Conservation (phyloP, 2,329 filamentous ascomycete species). For the Xylariaceae sp. region DNA sequence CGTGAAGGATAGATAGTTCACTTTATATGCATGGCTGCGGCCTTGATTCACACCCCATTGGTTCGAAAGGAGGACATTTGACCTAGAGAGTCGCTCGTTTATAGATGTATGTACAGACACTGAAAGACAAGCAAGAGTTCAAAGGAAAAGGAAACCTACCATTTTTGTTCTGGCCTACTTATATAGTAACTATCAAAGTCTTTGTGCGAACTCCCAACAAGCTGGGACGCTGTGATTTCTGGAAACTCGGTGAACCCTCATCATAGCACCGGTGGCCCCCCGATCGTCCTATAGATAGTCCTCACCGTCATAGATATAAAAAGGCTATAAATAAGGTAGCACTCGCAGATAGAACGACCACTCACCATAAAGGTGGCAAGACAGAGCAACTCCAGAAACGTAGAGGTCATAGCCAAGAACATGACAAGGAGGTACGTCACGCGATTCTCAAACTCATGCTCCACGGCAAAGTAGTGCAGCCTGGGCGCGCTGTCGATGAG, state of each 20-base stretch:
- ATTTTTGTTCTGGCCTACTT: neutral
- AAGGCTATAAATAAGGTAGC: neutral
- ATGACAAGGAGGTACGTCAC: neutral
- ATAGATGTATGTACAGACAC: neutral
- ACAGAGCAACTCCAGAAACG: neutral
- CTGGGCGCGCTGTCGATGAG: neutral
- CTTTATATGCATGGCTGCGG: neutral
- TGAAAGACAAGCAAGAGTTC: neutral
- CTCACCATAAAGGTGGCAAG: neutral
- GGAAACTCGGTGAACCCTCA: too few relatives aligned
- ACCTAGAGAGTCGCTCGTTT: neutral
- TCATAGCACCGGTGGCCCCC: neutral
- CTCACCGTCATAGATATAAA: neutral
- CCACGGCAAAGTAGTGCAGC: neutral
- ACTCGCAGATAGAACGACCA: neutral
- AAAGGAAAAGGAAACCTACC: neutral
- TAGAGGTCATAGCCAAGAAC: neutral
- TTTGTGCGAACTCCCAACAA: too few relatives aligned
- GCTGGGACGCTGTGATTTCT: too few relatives aligned
- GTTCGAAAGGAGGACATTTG: neutral
- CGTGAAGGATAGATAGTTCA: constrained; percentile 4
- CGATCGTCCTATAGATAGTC: neutral
- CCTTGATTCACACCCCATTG: neutral
- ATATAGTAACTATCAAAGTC: too few relatives aligned
- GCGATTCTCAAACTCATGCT: neutral